These are phyloP conservation scores for Arabidopsis suecica DNA, from an alignment of 345 rosid species.

Conservation along the genomic window DNA sequence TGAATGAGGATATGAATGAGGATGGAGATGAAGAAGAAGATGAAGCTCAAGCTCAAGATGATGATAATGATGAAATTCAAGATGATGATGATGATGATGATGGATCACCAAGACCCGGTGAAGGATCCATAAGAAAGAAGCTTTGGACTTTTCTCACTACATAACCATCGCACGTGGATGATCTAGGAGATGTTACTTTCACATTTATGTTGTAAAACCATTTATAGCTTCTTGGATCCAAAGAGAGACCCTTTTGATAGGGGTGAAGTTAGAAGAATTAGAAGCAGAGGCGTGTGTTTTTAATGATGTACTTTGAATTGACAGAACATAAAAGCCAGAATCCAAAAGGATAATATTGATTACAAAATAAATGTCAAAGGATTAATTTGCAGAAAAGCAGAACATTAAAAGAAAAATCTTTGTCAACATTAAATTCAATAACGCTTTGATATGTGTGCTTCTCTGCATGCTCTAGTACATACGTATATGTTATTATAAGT, in stretches of 20 bases:
- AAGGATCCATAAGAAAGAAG: conserved; percentile 71
- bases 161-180: conserved; percentile 45
- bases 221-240: conserved; percentile 33
- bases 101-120: conserved; percentile 59
- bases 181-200: conserved; percentile 42
- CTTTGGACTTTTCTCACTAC: conserved; percentile 85
- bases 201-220: conserved; percentile 42
- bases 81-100: conserved; percentile 45
- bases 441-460: conserved; percentile 43
- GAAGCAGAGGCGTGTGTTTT: conserved; percentile 42
- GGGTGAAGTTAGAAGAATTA: conserved; percentile 27
- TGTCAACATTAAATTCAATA: conserved; percentile 37
- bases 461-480: conserved; percentile 41
- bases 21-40: conserved; percentile 39
- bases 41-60: conserved; percentile 41
- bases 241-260: conserved; percentile 36
- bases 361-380: conserved; percentile 43
- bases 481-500: conserved; percentile 16
- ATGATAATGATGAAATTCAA: conserved; percentile 44
- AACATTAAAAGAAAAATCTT: conserved; percentile 31
- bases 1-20: conserved; percentile 47
- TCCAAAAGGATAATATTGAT: conserved; percentile 39
- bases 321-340: conserved; percentile 37
- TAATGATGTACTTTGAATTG: conserved; percentile 37
- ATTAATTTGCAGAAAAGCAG: conserved; percentile 29